Conservation (phyloP, 2,329 filamentous ascomycete genomes). For the Aspergillus japonicus region DNA sequence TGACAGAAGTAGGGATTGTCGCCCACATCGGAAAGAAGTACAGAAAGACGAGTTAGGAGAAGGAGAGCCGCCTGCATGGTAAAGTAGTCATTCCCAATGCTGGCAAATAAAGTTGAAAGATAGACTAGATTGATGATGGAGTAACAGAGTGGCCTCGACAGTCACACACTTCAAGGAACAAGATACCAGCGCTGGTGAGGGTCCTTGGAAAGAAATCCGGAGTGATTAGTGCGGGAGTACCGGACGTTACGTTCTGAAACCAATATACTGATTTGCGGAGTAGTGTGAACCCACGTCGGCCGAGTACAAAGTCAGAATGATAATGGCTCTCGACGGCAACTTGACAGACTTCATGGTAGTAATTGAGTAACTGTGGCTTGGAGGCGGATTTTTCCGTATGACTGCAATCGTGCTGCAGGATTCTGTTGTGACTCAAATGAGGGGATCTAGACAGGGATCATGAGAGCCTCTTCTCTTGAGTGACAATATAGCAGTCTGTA, state of each 20-base stretch:
- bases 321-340: background rate
- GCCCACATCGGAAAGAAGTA: too few species aligned
- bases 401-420: background rate
- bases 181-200: background rate
- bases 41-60: background rate
- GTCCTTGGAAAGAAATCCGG: too few species aligned
- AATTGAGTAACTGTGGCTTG: conserved; percentile 9
- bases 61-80: background rate
- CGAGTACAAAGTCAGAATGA: background rate
- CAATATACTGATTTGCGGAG: too few species aligned
- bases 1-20: too few species aligned
- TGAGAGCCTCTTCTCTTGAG: background rate
- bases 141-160: background rate
- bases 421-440: background rate
- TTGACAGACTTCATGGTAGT: conserved; percentile 3
- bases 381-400: background rate
- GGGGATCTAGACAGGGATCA: background rate
- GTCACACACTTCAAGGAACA: background rate
- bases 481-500: too few species aligned
- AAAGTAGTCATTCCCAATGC: background rate
- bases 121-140: too few species aligned
- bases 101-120: background rate
- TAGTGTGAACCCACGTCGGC: too few species aligned
- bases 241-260: too few species aligned
- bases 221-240: too few species aligned